Evolutionary conservation across 2,329 filamentous ascomycete genomes (phyloP).

Genomic region (Claviceps arundinis): DNA sequence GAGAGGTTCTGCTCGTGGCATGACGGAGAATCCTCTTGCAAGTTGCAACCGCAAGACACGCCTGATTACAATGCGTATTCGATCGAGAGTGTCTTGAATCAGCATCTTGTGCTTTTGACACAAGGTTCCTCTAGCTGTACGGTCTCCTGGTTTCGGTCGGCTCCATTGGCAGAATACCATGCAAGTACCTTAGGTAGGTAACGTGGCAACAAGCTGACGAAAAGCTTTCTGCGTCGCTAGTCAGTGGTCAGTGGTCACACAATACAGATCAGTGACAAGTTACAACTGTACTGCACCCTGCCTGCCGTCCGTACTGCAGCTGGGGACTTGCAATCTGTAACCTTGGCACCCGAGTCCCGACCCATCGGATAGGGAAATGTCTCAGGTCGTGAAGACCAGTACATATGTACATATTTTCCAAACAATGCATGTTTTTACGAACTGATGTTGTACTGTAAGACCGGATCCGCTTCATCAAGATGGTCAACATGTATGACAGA

Average conservation of each 20-base stretch:
- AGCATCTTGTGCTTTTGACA: too few relatives aligned
- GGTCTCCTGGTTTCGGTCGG: too few relatives aligned
- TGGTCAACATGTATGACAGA: not conserved
- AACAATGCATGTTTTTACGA: not conserved
- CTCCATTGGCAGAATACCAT: too few relatives aligned
- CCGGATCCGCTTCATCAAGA: not conserved
- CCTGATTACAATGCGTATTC: too few relatives aligned
- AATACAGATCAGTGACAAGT: not conserved
- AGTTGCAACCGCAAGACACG: not conserved
- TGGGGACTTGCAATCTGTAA: not conserved
- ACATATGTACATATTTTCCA: too few relatives aligned
- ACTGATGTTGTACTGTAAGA: not conserved
- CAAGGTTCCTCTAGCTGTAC: too few relatives aligned
- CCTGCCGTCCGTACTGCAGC: not conserved
- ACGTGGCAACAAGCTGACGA: not conserved
- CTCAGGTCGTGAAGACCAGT: not conserved
- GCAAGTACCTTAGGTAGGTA: too few relatives aligned
- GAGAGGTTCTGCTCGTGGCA: too few relatives aligned
- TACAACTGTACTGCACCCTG: not conserved
- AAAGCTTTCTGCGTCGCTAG: too few relatives aligned
- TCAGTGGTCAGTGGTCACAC: too few relatives aligned
- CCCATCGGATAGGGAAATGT: conserved; percentile 1
- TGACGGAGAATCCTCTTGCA: not conserved
- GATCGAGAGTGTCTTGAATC: too few relatives aligned
- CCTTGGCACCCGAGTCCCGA: not conserved